These are phyloP conservation scores for Mycena epipterygia DNA, from an alignment of 768 basidiomycete genomes.

Conservation along the genomic window DNA sequence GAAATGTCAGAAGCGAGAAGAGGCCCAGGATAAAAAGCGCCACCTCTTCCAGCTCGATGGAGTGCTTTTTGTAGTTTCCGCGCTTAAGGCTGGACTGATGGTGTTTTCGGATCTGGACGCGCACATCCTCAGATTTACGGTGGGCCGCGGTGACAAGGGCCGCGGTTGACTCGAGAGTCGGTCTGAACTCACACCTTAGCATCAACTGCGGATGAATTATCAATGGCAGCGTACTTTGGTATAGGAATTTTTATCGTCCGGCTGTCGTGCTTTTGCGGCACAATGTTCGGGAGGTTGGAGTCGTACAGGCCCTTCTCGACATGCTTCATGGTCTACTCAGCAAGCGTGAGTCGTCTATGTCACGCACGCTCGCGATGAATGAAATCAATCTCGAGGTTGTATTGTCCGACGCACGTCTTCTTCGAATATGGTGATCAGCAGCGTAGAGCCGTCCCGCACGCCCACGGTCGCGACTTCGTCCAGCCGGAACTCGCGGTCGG, in stretches of 20 bases:
- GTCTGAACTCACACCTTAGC: slow-evolving; percentile 56
- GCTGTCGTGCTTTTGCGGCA: slow-evolving; percentile 78
- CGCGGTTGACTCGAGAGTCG: slow-evolving; percentile 80
- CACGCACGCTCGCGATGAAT: not conserved
- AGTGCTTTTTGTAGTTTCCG: slow-evolving; percentile 77
- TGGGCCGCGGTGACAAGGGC: slow-evolving; percentile 67
- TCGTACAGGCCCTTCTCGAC: slow-evolving; percentile 83
- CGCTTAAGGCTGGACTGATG: slow-evolving; percentile 77
- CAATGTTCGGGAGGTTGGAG: slow-evolving; percentile 79
- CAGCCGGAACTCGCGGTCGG: slow-evolving; percentile 57
- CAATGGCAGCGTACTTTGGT: slow-evolving; percentile 68
- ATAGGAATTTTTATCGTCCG: slow-evolving; percentile 85
- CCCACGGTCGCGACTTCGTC: slow-evolving; percentile 87
- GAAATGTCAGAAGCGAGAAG: not conserved
- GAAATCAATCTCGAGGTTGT: slow-evolving; percentile 7
- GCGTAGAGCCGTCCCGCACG: slow-evolving; percentile 79
- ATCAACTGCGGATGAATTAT: not conserved
- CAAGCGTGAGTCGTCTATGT: slow-evolving; percentile 38
- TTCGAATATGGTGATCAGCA: slow-evolving; percentile 84
- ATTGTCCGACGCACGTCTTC: slow-evolving; percentile 70
- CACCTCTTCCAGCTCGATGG: slow-evolving; percentile 80
- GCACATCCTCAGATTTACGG: slow-evolving; percentile 80
- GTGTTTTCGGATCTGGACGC: slow-evolving; percentile 81
- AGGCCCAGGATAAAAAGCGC: slow-evolving; percentile 35
- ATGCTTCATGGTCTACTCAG: slow-evolving; percentile 77